Base-by-base conservation (phyloP, 2,329 filamentous ascomycete genomes). In the Curvularia spicifera region DNA sequence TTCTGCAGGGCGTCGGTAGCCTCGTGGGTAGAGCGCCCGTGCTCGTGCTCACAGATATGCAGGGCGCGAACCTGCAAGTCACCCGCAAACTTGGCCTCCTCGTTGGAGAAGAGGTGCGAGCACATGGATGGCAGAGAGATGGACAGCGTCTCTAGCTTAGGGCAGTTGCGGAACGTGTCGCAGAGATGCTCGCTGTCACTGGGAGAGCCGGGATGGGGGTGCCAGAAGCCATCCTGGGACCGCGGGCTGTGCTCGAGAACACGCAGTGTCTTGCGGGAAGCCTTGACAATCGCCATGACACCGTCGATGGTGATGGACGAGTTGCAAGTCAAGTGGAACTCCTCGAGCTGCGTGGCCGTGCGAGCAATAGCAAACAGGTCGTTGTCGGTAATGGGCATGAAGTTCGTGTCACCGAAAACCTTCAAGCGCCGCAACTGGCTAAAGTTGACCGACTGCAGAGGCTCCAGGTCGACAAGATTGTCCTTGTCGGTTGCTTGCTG, bases 171-270 rank as follows among this genome's bases (percentile, higher is more conserved):
- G 59, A 83, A 76, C 10, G 81, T 72, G 40, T 79, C 74, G 72
- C 81, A 83, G 46, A 83, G 77, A 68, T 83, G 81, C 61, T 82
- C 80, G 51, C 73, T 76, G 56, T 77, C 74, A 59, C 73, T 68
- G 62, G 76, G 64, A 70, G 77, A 74, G 63, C 82, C 81, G 1
- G 80, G 79, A 63, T 82, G 78, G 48, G 81, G 81, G 68, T 83
- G 81, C 71, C 77, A 81, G 75, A 83, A 83, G 66, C 81, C 81
- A 66, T 83, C 80, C 63, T 80, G 76, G 13, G 81, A 81, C 40
- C 81, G 78, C n/a, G 82, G 82, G 44, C 81, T 83, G 71, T 84
- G 81, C 71, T 84, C 82, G 24, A 84, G 76, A 44, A 83, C 80
- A 49, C 80, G 78, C 15, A 84, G 73, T 7, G 81, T 83, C 47